These are phyloP conservation scores for Pseudomassariella vexata DNA, from an alignment of 2,329 filamentous ascomycete species.

Conservation along the genomic window DNA sequence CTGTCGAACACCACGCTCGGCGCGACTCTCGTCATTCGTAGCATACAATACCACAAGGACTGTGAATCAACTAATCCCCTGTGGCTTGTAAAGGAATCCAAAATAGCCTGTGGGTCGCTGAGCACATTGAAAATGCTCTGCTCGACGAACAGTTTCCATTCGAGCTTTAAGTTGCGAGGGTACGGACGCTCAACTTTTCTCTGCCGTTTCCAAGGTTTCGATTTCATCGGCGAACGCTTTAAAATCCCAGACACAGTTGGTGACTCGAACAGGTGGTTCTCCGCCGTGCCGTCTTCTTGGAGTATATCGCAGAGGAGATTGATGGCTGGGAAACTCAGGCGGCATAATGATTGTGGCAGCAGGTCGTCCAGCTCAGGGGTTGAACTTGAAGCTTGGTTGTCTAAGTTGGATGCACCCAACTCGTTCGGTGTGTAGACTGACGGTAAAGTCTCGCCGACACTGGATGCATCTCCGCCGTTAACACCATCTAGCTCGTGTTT, in stretches of 20 bases:
- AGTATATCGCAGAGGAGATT: constrained; percentile 57
- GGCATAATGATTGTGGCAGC: constrained; percentile 52
- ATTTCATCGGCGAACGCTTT: constrained; percentile 17
- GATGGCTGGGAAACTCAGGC: constrained; percentile 48
- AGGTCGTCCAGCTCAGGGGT: constrained; percentile 25
- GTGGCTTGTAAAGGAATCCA: constrained; percentile 51
- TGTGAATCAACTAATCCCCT: constrained; percentile 53
- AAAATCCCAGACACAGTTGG: constrained; percentile 24
- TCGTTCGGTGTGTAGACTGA: constrained; percentile 15
- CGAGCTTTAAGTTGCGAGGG: constrained; percentile 28
- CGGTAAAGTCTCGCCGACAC: constrained; percentile 8
- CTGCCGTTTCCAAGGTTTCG: constrained; percentile 25
- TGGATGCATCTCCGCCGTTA: constrained; percentile 16
- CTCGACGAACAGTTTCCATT: constrained; percentile 57
- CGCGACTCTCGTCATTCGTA: constrained; percentile 50
- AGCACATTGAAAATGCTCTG: constrained; percentile 61
- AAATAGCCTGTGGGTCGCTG: constrained; percentile 47
- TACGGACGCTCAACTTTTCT: constrained; percentile 12
- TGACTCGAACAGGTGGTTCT: constrained; percentile 42
- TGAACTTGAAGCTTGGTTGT: constrained; percentile 15
- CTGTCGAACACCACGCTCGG: constrained; percentile 57
- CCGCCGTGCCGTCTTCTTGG: constrained; percentile 48
- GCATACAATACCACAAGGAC: constrained; percentile 57
- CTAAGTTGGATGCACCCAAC: constrained; percentile 12
- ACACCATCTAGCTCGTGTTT: constrained; percentile 15